phyloP scores from a whole-genome alignment of 2,329 filamentous ascomycete species.

The Fusarium floridanum region DNA sequence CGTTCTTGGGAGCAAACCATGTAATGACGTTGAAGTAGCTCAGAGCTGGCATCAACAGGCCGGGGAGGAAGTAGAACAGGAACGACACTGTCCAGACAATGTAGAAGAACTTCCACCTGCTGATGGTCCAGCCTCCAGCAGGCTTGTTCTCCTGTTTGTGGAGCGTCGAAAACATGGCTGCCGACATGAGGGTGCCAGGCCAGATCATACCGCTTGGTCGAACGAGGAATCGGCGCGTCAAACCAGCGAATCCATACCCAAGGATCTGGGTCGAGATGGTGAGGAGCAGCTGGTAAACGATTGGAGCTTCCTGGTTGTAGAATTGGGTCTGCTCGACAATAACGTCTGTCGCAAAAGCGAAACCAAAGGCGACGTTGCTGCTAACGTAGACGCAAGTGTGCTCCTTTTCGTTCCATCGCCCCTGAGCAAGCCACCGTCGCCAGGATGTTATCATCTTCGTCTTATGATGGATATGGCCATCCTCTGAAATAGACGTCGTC shows the following conservation, averaged over 20 bases:
- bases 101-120: constrained; percentile 87
- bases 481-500: constrained; percentile 35
- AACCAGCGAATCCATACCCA: constrained; percentile 87
- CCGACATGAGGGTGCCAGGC: constrained; percentile 89
- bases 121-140: constrained; percentile 86
- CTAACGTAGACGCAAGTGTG: constrained; percentile 91
- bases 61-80: constrained; percentile 86
- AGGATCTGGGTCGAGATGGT: constrained; percentile 89
- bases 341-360: constrained; percentile 89
- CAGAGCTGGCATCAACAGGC: constrained; percentile 83
- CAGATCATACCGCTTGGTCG: constrained; percentile 91
- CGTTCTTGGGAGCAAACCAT: constrained; percentile 88
- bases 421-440: constrained; percentile 82
- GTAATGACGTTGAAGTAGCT: constrained; percentile 92
- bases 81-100: constrained; percentile 78
- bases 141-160: constrained; percentile 87
- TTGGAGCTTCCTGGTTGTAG: constrained; percentile 83
- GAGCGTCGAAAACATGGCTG: constrained; percentile 88
- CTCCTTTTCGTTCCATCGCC: constrained; percentile 88
- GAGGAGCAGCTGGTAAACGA: constrained; percentile 84
- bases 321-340: constrained; percentile 93
- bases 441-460: constrained; percentile 57
- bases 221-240: constrained; percentile 85
- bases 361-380: constrained; percentile 90
- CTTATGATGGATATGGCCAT: constrained; percentile 31